phyloP scores from a whole-genome alignment of 176 grass and related monocot species.

The Stipa capillata region DNA sequence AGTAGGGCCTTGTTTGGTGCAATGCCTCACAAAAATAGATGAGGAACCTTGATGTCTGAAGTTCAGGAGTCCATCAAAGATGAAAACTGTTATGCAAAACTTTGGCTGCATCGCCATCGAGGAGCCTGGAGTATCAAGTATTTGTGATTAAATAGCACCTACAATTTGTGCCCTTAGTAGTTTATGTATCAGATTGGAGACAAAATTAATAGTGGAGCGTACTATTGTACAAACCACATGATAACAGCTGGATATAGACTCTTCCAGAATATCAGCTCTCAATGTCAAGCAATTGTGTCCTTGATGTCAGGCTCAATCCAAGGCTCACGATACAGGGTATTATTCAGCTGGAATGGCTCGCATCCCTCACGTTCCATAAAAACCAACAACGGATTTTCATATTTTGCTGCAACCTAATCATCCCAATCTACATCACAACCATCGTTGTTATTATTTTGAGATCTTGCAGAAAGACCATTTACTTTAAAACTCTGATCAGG shows the following conservation, averaged over 20 bases:
- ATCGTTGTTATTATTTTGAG: slow-evolving; percentile 14
- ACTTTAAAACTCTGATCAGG: not conserved
- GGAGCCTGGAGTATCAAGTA: not conserved
- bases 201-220: not conserved
- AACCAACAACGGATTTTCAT: not conserved
- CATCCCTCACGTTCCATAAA: not conserved
- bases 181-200: not conserved
- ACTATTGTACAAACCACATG: not conserved
- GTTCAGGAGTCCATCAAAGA: not conserved
- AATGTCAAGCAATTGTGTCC: not conserved
- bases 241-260: not conserved
- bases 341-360: not conserved
- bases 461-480: slow-evolving; percentile 19
- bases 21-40: not conserved
- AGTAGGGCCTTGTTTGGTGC: not conserved
- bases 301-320: not conserved
- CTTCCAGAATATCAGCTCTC: not conserved
- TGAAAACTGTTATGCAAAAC: not conserved
- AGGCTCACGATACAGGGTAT: not conserved
- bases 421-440: slow-evolving; percentile 37
- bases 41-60: not conserved
- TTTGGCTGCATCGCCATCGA: not conserved
- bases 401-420: slow-evolving; percentile 6
- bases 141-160: not conserved
- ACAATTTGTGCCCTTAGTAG: not conserved